These are phyloP conservation scores for Trichoderma guizhouense DNA, from an alignment of 2,329 filamentous ascomycete genomes.

Conservation along the genomic window DNA sequence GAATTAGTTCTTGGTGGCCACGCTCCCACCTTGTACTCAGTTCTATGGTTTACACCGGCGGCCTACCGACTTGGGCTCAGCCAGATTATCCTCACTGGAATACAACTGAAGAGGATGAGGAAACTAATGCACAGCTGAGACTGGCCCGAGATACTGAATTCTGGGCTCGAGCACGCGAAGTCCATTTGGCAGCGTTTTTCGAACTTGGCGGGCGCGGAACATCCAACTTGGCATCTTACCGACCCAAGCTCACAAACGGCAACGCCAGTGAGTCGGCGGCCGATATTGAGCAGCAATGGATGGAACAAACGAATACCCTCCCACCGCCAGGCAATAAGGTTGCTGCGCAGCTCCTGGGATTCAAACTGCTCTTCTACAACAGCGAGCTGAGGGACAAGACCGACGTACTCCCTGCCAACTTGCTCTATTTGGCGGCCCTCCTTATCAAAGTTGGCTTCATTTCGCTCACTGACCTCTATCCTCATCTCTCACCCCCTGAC, in stretches of 20 bases:
- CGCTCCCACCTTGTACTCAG: slow-evolving; percentile 50
- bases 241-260: slow-evolving; percentile 38
- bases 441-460: slow-evolving; percentile 98
- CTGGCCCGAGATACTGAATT: slow-evolving; percentile 69
- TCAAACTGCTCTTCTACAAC: slow-evolving; percentile 94
- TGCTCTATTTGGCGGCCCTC: slow-evolving; percentile 86
- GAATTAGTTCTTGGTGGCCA: slow-evolving; percentile 97
- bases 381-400: slow-evolving; percentile 70
- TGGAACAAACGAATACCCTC: slow-evolving; percentile 73
- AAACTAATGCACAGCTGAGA: slow-evolving; percentile 53
- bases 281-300: slow-evolving; percentile 67
- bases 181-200: slow-evolving; percentile 82
- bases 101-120: slow-evolving; percentile 66
- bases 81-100: slow-evolving; percentile 64
- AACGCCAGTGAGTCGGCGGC: slow-evolving; percentile 44
- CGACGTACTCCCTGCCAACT: slow-evolving; percentile 83
- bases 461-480: slow-evolving; percentile 84
- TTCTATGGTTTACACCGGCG: slow-evolving; percentile 50
- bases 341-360: slow-evolving; percentile 90
- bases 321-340: slow-evolving; percentile 85
- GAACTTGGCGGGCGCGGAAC: slow-evolving; percentile 75
- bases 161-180: slow-evolving; percentile 73
- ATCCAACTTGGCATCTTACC: slow-evolving; percentile 54
- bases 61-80: slow-evolving; percentile 81
- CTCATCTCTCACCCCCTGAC: slow-evolving; percentile 84